Evolutionary conservation across 2,329 filamentous ascomycete species (phyloP).

Genomic region (Diaporthe sp.): DNA sequence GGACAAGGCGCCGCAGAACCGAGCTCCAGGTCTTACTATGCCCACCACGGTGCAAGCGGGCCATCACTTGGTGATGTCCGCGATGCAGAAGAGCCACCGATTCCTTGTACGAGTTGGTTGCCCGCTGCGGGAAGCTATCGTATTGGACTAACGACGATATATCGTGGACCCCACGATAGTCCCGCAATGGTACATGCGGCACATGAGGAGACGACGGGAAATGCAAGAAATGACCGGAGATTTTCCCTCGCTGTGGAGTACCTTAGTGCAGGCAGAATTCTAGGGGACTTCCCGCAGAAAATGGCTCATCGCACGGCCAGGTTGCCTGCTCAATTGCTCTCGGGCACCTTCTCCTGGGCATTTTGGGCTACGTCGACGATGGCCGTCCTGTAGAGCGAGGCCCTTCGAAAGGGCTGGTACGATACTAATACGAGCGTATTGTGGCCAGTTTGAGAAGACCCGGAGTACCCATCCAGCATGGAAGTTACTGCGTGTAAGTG

Average conservation of each 20-base stretch:
- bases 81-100: background rate
- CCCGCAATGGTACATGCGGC: conserved; percentile 14
- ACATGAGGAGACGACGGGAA: background rate
- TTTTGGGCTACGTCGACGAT: background rate
- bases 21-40: background rate
- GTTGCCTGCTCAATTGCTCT: background rate
- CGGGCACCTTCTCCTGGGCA: background rate
- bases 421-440: background rate
- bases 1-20: background rate
- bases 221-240: background rate
- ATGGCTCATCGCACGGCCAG: background rate
- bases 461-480: background rate
- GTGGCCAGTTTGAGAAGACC: background rate
- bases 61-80: background rate
- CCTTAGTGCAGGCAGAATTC: background rate
- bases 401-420: background rate
- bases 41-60: background rate
- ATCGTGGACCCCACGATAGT: conserved; percentile 20
- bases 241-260: conserved; percentile 7
- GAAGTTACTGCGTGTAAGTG: background rate
- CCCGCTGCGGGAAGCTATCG: background rate
- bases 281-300: background rate
- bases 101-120: background rate
- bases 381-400: background rate
- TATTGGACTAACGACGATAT: conserved; percentile 18